phyloP scores from a whole-genome alignment of 345 rosid species.

The Barbarea vulgaris region DNA sequence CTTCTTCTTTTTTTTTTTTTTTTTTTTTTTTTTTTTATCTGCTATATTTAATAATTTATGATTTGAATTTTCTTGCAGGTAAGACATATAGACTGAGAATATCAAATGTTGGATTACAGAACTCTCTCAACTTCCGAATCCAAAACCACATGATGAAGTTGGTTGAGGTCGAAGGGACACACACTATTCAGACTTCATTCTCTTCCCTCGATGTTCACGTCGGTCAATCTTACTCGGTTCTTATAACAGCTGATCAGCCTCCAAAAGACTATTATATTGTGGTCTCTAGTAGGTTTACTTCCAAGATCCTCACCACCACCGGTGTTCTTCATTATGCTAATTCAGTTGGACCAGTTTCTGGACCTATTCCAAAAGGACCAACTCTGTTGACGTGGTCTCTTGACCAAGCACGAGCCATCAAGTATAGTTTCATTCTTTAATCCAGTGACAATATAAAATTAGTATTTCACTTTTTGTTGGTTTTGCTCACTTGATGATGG shows the following conservation, averaged over 20 bases:
- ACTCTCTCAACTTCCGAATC: slow-evolving; percentile 82
- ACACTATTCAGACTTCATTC: slow-evolving; percentile 66
- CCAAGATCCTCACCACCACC: slow-evolving; percentile 57
- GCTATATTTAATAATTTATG: neutral
- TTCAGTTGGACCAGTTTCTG: slow-evolving; percentile 63
- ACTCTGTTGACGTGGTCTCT: slow-evolving; percentile 74
- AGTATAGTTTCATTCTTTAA: slow-evolving; percentile 36
- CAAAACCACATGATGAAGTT: slow-evolving; percentile 76
- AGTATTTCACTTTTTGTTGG: neutral
- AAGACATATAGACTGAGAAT: slow-evolving; percentile 84
- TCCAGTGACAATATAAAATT: neutral
- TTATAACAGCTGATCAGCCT: slow-evolving; percentile 82
- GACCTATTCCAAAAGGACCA: slow-evolving; percentile 79
- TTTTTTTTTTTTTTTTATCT: neutral
- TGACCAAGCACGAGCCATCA: slow-evolving; percentile 78
- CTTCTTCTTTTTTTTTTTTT: neutral
- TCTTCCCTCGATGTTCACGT: slow-evolving; percentile 84
- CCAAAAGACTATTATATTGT: slow-evolving; percentile 71
- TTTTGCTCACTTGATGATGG: neutral
- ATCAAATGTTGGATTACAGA: slow-evolving; percentile 81
- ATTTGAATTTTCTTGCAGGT: neutral
- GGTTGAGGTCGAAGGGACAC: slow-evolving; percentile 92
- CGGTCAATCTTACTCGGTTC: slow-evolving; percentile 84
- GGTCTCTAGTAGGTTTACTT: slow-evolving; percentile 70
- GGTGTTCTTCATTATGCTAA: slow-evolving; percentile 70